These are phyloP conservation scores for Mucor mucedo DNA, from an alignment of 371 early-diverging fungal genomes.

Conservation along the genomic window DNA sequence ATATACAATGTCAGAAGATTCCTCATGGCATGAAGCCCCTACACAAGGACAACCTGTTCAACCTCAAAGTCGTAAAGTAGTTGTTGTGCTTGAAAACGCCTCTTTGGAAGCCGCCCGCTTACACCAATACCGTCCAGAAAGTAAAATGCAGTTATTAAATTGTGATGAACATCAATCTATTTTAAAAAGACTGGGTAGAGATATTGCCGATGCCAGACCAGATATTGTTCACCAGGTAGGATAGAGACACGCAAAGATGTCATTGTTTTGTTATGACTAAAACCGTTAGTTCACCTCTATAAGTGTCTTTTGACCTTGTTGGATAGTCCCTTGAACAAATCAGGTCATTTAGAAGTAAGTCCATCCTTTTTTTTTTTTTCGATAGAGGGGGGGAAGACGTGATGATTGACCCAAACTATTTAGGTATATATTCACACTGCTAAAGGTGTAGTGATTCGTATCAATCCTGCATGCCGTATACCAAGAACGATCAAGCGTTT, in stretches of 20 bases:
- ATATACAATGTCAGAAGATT: slow-evolving; percentile 30
- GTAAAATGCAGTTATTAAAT: slow-evolving; percentile 90
- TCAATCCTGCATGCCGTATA: slow-evolving; percentile 96
- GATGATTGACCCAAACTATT: neutral
- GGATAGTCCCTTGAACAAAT: slow-evolving; percentile 98
- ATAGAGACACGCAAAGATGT: neutral
- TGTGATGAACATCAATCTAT: slow-evolving; percentile 96
- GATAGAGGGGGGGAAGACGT: neutral
- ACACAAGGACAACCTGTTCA: slow-evolving; percentile 29
- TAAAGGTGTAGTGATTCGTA: slow-evolving; percentile 93
- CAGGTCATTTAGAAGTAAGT: slow-evolving; percentile 85
- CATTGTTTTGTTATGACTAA: neutral
- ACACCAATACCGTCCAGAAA: slow-evolving; percentile 76
- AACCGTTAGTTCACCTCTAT: neutral
- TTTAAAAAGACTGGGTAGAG: slow-evolving; percentile 81
- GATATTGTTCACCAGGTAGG: slow-evolving; percentile 96
- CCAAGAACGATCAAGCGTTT: slow-evolving; percentile 98
- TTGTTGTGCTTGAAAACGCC: slow-evolving; percentile 91
- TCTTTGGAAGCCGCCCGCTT: slow-evolving; percentile 91
- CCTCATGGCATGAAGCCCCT: slow-evolving; percentile 35
- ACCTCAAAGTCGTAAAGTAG: slow-evolving; percentile 61
- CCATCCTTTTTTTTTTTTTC: too few relatives aligned
- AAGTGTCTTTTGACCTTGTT: slow-evolving; percentile 95
- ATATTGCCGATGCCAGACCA: slow-evolving; percentile 88
- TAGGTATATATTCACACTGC: slow-evolving; percentile 93